These are phyloP conservation scores for Apiosordaria backusii DNA, from an alignment of 495 filamentous ascomycete genomes.

Conservation along the genomic window DNA sequence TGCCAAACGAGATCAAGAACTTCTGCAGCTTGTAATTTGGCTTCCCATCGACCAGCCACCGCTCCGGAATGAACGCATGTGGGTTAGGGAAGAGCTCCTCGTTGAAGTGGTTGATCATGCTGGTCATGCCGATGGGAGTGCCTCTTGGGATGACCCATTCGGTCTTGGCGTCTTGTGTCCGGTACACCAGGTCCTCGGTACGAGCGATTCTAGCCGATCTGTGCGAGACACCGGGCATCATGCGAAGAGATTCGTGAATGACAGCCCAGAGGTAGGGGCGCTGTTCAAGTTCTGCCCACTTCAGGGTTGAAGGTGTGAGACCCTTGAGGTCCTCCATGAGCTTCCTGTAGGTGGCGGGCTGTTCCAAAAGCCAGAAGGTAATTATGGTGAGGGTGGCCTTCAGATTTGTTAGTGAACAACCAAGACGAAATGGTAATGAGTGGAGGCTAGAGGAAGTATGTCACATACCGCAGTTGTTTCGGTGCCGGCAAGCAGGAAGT, in stretches of 20 bases:
- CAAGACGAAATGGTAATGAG: neutral
- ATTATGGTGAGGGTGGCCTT: conserved; percentile 31
- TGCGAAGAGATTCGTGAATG: conserved; percentile 42
- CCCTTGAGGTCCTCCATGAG: conserved; percentile 32
- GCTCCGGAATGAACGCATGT: conserved; percentile 45
- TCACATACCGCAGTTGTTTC: conserved; percentile 27
- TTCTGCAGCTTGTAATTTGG: conserved; percentile 38
- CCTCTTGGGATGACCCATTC: conserved; percentile 31
- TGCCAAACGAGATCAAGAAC: conserved; percentile 48
- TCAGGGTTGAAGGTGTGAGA: conserved; percentile 19
- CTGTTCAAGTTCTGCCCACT: conserved; percentile 34
- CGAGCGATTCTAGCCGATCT: conserved; percentile 29
- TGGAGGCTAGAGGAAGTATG: neutral
- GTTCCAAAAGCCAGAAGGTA: conserved; percentile 33
- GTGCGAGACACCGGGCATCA: conserved; percentile 38
- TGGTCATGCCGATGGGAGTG: conserved; percentile 47
- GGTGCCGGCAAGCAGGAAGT: conserved; percentile 31
- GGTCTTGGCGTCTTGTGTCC: conserved; percentile 29
- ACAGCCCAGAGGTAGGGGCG: conserved; percentile 48
- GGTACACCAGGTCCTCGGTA: conserved; percentile 34
- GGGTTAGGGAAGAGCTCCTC: conserved; percentile 48
- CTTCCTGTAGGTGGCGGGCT: conserved; percentile 25
- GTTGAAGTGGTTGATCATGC: conserved; percentile 47
- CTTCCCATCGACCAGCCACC: conserved; percentile 42
- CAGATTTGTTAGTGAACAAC: neutral